Conservation (phyloP, 805 yeast genomes). For the Brettanomyces nanus region DNA sequence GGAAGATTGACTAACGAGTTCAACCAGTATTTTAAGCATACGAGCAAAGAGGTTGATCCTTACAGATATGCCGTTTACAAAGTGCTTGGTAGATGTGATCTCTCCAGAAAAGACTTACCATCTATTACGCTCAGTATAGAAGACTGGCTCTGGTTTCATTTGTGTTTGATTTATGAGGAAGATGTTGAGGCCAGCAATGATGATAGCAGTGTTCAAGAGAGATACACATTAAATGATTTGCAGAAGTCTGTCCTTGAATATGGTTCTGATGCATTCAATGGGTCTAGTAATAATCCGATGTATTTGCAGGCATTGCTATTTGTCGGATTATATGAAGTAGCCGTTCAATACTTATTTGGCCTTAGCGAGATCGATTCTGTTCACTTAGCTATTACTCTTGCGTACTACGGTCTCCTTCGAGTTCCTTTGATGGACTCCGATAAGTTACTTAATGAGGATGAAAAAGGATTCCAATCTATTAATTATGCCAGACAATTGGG, state of each 20-base stretch:
- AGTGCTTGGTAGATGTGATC: slow-evolving; percentile 82
- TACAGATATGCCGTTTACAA: slow-evolving; percentile 86
- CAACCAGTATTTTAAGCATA: slow-evolving; percentile 67
- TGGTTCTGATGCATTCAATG: slow-evolving; percentile 66
- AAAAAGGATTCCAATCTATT: slow-evolving; percentile 21
- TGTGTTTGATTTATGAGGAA: slow-evolving; percentile 62
- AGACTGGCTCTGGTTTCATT: slow-evolving; percentile 96
- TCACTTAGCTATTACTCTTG: slow-evolving; percentile 77
- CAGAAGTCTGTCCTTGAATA: slow-evolving; percentile 62
- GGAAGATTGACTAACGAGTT: slow-evolving; percentile 73
- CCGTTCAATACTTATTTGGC: slow-evolving; percentile 55
- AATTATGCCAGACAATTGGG: slow-evolving; percentile 64
- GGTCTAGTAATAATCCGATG: slow-evolving; percentile 55
- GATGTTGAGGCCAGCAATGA: slow-evolving; percentile 16
- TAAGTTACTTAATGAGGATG: slow-evolving; percentile 25
- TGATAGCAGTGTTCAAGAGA: slow-evolving; percentile 37
- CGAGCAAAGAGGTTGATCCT: slow-evolving; percentile 68
- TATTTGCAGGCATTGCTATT: slow-evolving; percentile 69
- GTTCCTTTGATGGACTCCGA: slow-evolving; percentile 20
- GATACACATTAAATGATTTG: slow-evolving; percentile 64
- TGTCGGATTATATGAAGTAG: slow-evolving; percentile 75
- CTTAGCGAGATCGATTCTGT: slow-evolving; percentile 78
- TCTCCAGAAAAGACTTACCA: slow-evolving; percentile 59
- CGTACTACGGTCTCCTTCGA: slow-evolving; percentile 61
- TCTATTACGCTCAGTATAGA: slow-evolving; percentile 71